phyloP scores from a whole-genome alignment of 768 basidiomycete genomes.

The Hydnomerulius pinastri region DNA sequence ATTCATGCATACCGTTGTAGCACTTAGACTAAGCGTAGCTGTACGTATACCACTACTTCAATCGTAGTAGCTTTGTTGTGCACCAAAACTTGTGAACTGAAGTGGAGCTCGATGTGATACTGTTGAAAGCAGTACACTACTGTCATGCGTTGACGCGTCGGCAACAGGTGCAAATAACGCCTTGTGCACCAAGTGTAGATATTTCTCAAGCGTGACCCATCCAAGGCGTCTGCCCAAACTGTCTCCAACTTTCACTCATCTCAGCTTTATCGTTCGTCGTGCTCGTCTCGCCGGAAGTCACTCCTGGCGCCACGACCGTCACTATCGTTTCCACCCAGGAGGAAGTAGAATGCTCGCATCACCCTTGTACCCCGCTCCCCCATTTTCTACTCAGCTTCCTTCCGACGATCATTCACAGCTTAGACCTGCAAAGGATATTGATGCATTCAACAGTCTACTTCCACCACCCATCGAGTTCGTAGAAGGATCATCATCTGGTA shows the following conservation, averaged over 20 bases:
- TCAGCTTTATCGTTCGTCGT: constrained; percentile 6
- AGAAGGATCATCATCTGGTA: constrained; percentile 80
- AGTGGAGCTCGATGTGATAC: too few species aligned
- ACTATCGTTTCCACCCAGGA: constrained; percentile 6
- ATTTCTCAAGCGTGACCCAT: constrained; percentile 10
- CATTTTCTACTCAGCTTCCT: constrained; percentile 51
- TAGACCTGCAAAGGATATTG: constrained; percentile 69
- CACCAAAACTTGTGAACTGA: constrained; percentile 3
- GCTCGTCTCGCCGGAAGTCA: constrained; percentile 8
- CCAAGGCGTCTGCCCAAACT: constrained; percentile 15
- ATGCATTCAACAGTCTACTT: constrained; percentile 75
- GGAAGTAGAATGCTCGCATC: constrained; percentile 62
- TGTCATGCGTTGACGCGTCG: constrained; percentile 15
- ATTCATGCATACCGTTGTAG: background rate
- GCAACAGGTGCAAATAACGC: constrained; percentile 30
- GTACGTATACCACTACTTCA: background rate
- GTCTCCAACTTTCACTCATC: constrained; percentile 12
- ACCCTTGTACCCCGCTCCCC: constrained; percentile 55
- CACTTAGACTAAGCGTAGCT: background rate
- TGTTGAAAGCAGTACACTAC: too few species aligned
- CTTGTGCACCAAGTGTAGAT: background rate
- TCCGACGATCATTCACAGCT: constrained; percentile 57
- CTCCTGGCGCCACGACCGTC: constrained; percentile 1
- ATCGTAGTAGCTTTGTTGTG: background rate
- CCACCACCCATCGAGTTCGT: constrained; percentile 83